A percentile compares a stretch with the other conserved stretches of the same genome.
Evolutionary conservation across 257 asterid species (phyloP).

Genomic region (Vinca minor): DNA sequence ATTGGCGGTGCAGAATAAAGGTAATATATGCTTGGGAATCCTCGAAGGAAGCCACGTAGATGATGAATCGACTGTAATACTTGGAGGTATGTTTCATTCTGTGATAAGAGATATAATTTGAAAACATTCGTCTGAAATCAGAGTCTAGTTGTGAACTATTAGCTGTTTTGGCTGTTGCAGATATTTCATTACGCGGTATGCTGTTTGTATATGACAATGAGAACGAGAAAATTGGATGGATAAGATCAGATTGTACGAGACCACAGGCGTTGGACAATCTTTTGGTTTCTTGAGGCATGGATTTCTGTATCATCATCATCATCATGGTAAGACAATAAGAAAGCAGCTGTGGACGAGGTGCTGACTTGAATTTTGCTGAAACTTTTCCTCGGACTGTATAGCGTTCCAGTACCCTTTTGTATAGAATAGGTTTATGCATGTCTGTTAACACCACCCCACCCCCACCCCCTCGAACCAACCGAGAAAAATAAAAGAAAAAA

Average conservation of each 20-base stretch:
- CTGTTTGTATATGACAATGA: slow-evolving; percentile 61
- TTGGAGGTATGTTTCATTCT: slow-evolving; percentile 49
- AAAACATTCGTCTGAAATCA: neutral
- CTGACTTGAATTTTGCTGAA: no score
- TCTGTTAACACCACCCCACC: no score
- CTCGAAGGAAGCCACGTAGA: slow-evolving; percentile 54
- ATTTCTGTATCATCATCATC: neutral
- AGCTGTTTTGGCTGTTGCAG: slow-evolving; percentile 29
- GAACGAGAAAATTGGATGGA: slow-evolving; percentile 65
- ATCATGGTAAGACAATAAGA: no score
- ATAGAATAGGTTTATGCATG: no score
- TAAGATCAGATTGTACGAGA: slow-evolving; percentile 50
- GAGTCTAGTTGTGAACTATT: no score
- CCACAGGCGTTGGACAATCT: slow-evolving; percentile 31
- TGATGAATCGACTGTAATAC: slow-evolving; percentile 49
- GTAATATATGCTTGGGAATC: slow-evolving; percentile 67
- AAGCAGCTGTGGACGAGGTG: no score
- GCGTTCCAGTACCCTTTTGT: no score
- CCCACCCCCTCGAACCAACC: no score
- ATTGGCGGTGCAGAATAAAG: slow-evolving; percentile 37
- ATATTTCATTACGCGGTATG: slow-evolving; percentile 55
- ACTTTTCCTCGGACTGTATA: no score
- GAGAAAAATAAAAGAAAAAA: no score
- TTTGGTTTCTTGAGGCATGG: slow-evolving; percentile 15
- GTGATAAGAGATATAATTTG: neutral